Evolutionary conservation across 768 basidiomycete species (phyloP).

Genomic region (Butyriboletus loyo): DNA sequence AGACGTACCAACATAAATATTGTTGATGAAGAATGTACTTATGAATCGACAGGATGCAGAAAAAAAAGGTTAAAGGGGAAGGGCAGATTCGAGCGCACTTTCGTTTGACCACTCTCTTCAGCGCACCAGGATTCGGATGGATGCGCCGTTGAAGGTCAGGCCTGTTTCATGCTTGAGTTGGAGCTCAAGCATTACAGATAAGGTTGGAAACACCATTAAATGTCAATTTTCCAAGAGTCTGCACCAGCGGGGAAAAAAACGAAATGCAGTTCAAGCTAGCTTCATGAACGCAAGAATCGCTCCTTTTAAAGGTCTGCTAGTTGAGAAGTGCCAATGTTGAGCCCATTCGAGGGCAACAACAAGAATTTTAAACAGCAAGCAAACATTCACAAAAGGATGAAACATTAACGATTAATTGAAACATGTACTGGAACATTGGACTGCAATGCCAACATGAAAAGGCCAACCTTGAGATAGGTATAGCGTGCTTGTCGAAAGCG

Average conservation of each 20-base stretch:
- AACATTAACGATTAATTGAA: background rate
- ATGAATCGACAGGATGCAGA: background rate
- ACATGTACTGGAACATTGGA: background rate
- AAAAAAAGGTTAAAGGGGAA: background rate
- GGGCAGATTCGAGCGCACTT: background rate
- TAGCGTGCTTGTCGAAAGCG: background rate
- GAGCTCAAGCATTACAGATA: background rate
- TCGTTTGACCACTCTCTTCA: background rate
- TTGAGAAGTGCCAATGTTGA: background rate
- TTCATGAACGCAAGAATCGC: background rate
- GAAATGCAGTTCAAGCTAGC: background rate
- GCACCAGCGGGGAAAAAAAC: background rate
- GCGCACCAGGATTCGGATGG: background rate
- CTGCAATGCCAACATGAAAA: background rate
- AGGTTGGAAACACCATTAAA: constrained; percentile 11
- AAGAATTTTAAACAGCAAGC: background rate
- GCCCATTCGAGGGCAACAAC: background rate
- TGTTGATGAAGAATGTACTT: background rate
- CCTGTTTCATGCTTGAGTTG: background rate
- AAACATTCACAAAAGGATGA: background rate
- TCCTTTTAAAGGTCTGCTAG: background rate
- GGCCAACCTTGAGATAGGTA: background rate
- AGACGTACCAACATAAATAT: constrained; percentile 9
- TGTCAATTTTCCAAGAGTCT: background rate
- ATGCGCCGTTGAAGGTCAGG: background rate